These are phyloP conservation scores for Marchantia paleacea DNA, from an alignment of 225 moss, liverwort and hornwort species.

Conservation along the genomic window DNA sequence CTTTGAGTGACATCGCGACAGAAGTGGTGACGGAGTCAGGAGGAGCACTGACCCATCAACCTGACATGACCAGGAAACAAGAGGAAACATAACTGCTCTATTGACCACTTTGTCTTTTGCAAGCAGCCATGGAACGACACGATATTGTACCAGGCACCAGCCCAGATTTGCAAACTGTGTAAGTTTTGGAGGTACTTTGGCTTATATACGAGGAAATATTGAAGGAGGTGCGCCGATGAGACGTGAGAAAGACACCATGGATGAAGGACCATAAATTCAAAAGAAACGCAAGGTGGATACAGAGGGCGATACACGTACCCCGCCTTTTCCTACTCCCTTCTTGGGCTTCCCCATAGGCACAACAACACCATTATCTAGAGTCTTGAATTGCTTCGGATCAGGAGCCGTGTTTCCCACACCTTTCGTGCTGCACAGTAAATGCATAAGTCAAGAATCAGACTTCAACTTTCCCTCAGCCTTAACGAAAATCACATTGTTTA, in stretches of 20 bases:
- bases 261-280: not conserved
- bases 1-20: too few relatives aligned
- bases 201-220: too few relatives aligned
- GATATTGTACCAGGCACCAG: too few relatives aligned
- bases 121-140: too few relatives aligned
- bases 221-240: too few relatives aligned
- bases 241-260: too few relatives aligned
- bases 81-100: too few relatives aligned
- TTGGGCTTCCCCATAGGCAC: slow-evolving; percentile 70
- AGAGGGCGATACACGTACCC: slow-evolving; percentile 13
- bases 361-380: slow-evolving; percentile 74
- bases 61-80: too few relatives aligned
- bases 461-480: not conserved
- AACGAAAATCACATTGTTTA: not conserved
- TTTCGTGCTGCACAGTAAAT: slow-evolving; percentile 68
- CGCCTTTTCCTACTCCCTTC: not conserved
- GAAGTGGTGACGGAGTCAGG: too few relatives aligned
- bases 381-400: slow-evolving; percentile 53
- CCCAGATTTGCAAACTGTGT: not conserved
- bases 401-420: slow-evolving; percentile 66
- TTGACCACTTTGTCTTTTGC: too few relatives aligned
- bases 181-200: not conserved
- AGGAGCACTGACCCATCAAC: too few relatives aligned
- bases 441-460: not conserved
- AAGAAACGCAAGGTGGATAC: not conserved